Conservation (phyloP, 495 filamentous ascomycete genomes). For the Lasiosphaeria hispida region DNA sequence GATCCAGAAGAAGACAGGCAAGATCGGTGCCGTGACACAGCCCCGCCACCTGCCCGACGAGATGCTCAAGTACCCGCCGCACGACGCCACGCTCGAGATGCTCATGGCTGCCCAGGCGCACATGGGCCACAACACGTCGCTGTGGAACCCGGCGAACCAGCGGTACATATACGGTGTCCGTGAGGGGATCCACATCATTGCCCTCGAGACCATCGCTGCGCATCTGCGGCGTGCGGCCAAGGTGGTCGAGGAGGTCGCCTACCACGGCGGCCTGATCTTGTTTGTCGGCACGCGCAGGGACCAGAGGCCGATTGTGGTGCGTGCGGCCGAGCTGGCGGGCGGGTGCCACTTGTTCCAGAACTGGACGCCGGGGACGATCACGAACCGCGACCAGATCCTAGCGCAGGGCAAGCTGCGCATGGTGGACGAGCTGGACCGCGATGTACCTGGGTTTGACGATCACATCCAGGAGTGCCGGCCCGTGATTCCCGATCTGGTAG, state of each 20-base stretch:
- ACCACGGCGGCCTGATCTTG: conserved; percentile 78
- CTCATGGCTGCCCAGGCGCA: conserved; percentile 89
- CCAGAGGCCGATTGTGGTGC: conserved; percentile 73
- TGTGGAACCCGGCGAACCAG: conserved; percentile 94
- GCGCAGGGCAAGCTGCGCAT: conserved; percentile 62
- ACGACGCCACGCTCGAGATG: conserved; percentile 83
- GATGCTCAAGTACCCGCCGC: conserved; percentile 67
- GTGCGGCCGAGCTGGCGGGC: conserved; percentile 71
- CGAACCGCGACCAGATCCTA: conserved; percentile 88
- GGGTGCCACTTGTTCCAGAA: conserved; percentile 90
- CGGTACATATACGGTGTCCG: conserved; percentile 93
- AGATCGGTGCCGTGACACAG: conserved; percentile 53
- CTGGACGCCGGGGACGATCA: conserved; percentile 90
- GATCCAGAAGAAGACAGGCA: conserved; percentile 31
- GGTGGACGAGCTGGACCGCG: conserved; percentile 67
- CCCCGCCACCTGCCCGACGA: conserved; percentile 65
- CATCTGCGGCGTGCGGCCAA: conserved; percentile 86
- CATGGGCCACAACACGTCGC: conserved; percentile 85
- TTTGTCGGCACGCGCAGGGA: conserved; percentile 85
- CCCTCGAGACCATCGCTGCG: conserved; percentile 78
- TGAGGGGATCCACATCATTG: conserved; percentile 90
- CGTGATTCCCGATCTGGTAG: conserved; percentile 84
- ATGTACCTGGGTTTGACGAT: conserved; percentile 62
- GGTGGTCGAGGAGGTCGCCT: conserved; percentile 82
- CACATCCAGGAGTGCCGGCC: conserved; percentile 59